Percentiles rank a stretch among this genome's conserved stretches.
phyloP scores from a whole-genome alignment of 108 stramenopile genomes.

The Poteriospumella lacustris region DNA sequence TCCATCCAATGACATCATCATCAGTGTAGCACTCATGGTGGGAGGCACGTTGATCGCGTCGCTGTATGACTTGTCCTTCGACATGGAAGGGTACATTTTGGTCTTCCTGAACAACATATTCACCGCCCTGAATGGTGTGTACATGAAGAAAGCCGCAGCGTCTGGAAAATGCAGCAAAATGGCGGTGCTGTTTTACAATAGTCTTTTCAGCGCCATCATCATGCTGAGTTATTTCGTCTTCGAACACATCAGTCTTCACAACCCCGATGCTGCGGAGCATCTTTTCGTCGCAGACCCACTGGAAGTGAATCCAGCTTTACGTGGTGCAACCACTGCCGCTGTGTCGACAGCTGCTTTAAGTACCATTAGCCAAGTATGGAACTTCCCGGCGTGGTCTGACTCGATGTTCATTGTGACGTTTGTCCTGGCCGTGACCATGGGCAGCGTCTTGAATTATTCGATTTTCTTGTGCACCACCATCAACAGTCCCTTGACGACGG shows the following conservation, averaged over 20 bases:
- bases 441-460: conserved; percentile 61
- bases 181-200: conserved; percentile 52
- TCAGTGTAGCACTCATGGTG: conserved; percentile 59
- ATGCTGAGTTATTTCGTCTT: conserved; percentile 27
- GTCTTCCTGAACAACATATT: conserved; percentile 62
- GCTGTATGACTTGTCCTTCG: conserved; percentile 59
- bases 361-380: neutral
- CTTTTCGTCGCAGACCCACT: too few relatives aligned
- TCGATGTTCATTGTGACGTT: conserved; percentile 25
- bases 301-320: neutral
- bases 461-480: conserved; percentile 63
- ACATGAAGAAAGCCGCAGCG: conserved; percentile 54
- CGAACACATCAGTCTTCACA: conserved; percentile 6
- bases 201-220: conserved; percentile 34
- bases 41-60: conserved; percentile 60
- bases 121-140: conserved; percentile 61
- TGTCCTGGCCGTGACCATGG: conserved; percentile 41
- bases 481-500: conserved; percentile 65
- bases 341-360: neutral
- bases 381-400: conserved; percentile 23
- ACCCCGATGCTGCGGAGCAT: neutral
- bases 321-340: neutral
- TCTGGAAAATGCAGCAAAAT: conserved; percentile 52
- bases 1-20: conserved; percentile 45
- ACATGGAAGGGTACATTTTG: conserved; percentile 54